Evolutionary conservation across 768 basidiomycete species (phyloP).

Genomic region (Roridomyces roridus): DNA sequence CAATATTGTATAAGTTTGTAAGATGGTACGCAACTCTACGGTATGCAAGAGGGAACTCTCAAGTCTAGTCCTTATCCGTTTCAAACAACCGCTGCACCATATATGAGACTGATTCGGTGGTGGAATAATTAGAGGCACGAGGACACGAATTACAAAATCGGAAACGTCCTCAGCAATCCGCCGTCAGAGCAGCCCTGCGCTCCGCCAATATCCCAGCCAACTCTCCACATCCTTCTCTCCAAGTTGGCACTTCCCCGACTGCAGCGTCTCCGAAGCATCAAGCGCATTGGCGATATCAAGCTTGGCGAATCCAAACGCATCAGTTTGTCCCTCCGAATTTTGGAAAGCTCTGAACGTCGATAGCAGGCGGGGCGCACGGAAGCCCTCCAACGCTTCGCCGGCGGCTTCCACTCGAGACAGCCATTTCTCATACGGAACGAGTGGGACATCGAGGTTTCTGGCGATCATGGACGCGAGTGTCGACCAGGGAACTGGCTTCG

Average conservation of each 20-base stretch:
- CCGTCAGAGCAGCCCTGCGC: neutral
- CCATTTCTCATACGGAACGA: conserved; percentile 34
- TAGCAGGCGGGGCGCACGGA: conserved; percentile 1
- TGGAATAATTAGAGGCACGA: too few relatives aligned
- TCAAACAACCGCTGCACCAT: too few relatives aligned
- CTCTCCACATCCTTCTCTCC: conserved; percentile 7
- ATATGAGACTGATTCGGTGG: too few relatives aligned
- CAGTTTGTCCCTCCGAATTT: neutral
- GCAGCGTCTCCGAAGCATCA: neutral
- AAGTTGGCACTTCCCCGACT: neutral
- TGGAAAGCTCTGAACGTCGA: conserved; percentile 1
- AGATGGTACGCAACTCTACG: too few relatives aligned
- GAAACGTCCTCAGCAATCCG: too few relatives aligned
- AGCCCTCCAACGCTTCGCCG: neutral
- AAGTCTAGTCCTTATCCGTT: too few relatives aligned
- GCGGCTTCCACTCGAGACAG: conserved; percentile 13
- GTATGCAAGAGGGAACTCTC: too few relatives aligned
- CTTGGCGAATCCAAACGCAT: conserved; percentile 13
- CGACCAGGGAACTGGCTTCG: conserved; percentile 28
- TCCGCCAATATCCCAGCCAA: conserved; percentile 26
- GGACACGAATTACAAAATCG: too few relatives aligned
- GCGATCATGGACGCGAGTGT: conserved; percentile 23
- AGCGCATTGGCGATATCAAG: conserved; percentile 1
- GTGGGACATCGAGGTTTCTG: conserved; percentile 25
- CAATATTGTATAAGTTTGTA: too few relatives aligned